Conservation (phyloP, 768 basidiomycete genomes). For the Asterophora lycoperdoides region DNA sequence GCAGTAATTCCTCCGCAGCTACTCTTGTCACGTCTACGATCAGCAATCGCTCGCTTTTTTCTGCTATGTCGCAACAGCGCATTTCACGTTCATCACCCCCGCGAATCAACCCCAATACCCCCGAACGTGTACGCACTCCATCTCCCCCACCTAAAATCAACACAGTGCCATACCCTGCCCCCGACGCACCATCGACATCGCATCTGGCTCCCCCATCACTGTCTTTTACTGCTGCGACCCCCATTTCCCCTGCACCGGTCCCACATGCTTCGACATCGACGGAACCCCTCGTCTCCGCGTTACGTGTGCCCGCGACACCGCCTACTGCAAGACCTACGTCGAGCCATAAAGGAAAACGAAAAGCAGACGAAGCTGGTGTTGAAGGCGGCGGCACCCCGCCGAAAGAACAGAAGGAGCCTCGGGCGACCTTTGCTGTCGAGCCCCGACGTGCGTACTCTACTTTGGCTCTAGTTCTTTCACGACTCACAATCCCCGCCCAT, state of each 20-base stretch:
- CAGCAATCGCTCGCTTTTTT: conserved; percentile 13
- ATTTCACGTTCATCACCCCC: conserved; percentile 8
- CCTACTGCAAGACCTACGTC: conserved; percentile 33
- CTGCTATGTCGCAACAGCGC: conserved; percentile 17
- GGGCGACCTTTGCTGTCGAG: conserved; percentile 62
- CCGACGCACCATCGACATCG: conserved; percentile 26
- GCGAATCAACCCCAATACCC: conserved; percentile 19
- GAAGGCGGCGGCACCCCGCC: conserved; percentile 58
- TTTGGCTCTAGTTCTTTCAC: conserved; percentile 8
- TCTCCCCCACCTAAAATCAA: conserved; percentile 26
- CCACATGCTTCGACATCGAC: conserved; percentile 24
- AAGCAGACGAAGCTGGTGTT: conserved; percentile 62
- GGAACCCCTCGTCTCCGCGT: conserved; percentile 25
- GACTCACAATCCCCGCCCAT: background rate
- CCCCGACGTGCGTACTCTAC: conserved; percentile 48
- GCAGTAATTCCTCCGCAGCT: conserved; percentile 12
- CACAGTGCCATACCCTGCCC: conserved; percentile 18
- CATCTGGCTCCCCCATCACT: conserved; percentile 35
- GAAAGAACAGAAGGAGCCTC: conserved; percentile 48
- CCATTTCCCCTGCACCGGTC: conserved; percentile 30
- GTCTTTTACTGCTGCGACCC: conserved; percentile 38
- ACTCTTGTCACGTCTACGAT: conserved; percentile 12
- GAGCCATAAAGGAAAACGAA: conserved; percentile 56
- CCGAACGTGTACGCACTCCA: conserved; percentile 17
- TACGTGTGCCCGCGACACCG: conserved; percentile 26